Base-by-base conservation (phyloP, 805 yeast species). In the Wickerhamomyces xylosicus region DNA sequence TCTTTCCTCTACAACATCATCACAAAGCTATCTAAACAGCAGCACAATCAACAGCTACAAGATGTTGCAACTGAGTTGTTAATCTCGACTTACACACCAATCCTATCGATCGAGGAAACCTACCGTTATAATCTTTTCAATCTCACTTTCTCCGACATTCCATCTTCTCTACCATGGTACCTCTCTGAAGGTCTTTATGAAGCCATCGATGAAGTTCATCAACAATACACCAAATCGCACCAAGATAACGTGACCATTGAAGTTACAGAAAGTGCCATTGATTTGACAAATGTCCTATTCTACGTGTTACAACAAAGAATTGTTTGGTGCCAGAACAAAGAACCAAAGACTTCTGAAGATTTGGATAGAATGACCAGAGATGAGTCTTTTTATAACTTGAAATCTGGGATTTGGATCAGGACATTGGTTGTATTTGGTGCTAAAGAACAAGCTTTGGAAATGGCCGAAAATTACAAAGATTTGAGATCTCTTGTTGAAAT, bases 381-480 rank as follows among this genome's bases (percentile, higher is more conserved):
- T 21, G 44, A 47, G 17, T 34, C 48, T 0, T 48, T 51, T 19
- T 62, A 54, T 34, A 41, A 41, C 8, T 54, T 58, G 11, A 53
- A 58, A 37, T 57, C 66, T 7, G 59, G 57, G 1, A 42, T 59
- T 11, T 87, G 95, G 95, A 72, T 81, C 11, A 61, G 64, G 18
- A 63, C 70, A 3, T 58, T 85, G 41, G 67, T 79, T 11, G 52
- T 64, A n/a, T 55, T 72, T 39, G 69, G 70, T 7, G 62, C 72
- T 36, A 65, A 68, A 31, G 61, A 64, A 7, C 75, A 74, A 19
- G 83, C 89, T 0, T 54, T 82, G 18, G 59, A 61, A 7, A 66
- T 86, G 21, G 74, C 86, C 0, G 94, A 84, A 45, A 62, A 67
- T 19, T 82, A 78, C 56, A 56, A 62, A 15, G 95, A 87, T 53